Evolutionary conservation across 352 stramenopile species (phyloP).

Genomic region (Elongisporangium undulatum): DNA sequence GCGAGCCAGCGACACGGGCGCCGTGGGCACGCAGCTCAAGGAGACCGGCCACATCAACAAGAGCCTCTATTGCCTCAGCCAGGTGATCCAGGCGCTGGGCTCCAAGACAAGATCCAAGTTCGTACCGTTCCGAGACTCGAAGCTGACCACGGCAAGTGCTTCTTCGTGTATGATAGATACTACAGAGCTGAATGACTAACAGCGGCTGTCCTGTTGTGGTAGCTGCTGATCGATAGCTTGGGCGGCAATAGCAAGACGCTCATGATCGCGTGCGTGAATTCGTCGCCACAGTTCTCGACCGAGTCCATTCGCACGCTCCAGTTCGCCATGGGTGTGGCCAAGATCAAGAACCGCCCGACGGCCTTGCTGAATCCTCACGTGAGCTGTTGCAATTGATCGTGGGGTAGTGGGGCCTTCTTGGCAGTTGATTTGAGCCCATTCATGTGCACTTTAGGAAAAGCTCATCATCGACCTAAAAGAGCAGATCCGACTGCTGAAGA

Average conservation of each 20-base stretch:
- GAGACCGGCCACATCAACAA: slow-evolving; percentile 80
- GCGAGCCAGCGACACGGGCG: slow-evolving; percentile 55
- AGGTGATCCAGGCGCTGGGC: slow-evolving; percentile 75
- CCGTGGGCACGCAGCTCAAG: slow-evolving; percentile 53
- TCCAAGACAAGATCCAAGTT: slow-evolving; percentile 48
- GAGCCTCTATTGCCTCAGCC: slow-evolving; percentile 69
- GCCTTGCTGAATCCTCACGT: slow-evolving; percentile 62
- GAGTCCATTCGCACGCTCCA: slow-evolving; percentile 68
- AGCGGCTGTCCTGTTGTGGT: not conserved
- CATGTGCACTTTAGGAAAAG: slow-evolving; percentile 43
- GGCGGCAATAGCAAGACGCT: slow-evolving; percentile 73
- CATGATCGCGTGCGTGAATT: slow-evolving; percentile 76
- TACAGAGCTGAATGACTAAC: no score
- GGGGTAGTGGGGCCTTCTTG: not conserved
- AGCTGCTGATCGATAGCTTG: slow-evolving; percentile 68
- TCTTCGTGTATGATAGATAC: not conserved
- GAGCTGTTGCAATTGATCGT: slow-evolving; percentile 1
- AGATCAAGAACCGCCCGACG: slow-evolving; percentile 73
- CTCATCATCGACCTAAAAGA: slow-evolving; percentile 64
- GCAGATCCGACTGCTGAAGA: slow-evolving; percentile 58
- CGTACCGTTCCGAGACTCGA: slow-evolving; percentile 66
- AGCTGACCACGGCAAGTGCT: slow-evolving; percentile 51
- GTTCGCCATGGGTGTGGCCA: slow-evolving; percentile 76
- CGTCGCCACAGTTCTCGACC: slow-evolving; percentile 41
- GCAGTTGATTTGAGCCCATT: not conserved